Evolutionary conservation across 1,284 basidiomycete genomes (phyloP).

Genomic region (Irpex rosettiformis): DNA sequence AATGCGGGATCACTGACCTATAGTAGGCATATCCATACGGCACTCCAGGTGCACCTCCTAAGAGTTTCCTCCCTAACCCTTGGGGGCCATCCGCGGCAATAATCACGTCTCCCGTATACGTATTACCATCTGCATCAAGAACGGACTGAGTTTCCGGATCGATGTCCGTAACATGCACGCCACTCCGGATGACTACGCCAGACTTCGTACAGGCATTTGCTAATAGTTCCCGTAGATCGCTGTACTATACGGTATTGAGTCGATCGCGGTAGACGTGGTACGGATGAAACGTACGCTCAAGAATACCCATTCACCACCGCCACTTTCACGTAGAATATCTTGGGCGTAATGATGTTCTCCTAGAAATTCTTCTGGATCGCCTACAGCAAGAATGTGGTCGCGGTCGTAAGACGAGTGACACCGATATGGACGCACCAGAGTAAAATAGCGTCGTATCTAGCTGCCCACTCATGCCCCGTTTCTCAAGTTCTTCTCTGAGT

Average conservation of each 20-base stretch:
- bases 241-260: slow-evolving; percentile 33
- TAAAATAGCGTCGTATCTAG: slow-evolving; percentile 38
- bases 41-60: slow-evolving; percentile 24
- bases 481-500: slow-evolving; percentile 34
- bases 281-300: slow-evolving; percentile 39
- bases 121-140: slow-evolving; percentile 42
- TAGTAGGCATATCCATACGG: slow-evolving; percentile 34
- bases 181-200: slow-evolving; percentile 41
- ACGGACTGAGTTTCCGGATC: slow-evolving; percentile 31
- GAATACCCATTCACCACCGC: slow-evolving; percentile 50
- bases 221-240: slow-evolving; percentile 32
- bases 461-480: slow-evolving; percentile 30
- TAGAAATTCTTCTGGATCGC: slow-evolving; percentile 42
- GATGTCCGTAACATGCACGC: slow-evolving; percentile 38
- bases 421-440: slow-evolving; percentile 30
- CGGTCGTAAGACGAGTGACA: too few relatives aligned
- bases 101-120: slow-evolving; percentile 51
- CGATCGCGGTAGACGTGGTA: neutral
- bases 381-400: slow-evolving; percentile 24
- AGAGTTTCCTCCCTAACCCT: slow-evolving; percentile 32
- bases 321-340: slow-evolving; percentile 46
- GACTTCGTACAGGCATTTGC: slow-evolving; percentile 42
- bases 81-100: slow-evolving; percentile 60
- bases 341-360: slow-evolving; percentile 52
- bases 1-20: slow-evolving; percentile 34